Evolutionary conservation across 768 basidiomycete species (phyloP).

Genomic region (Lactifluus echinatus): DNA sequence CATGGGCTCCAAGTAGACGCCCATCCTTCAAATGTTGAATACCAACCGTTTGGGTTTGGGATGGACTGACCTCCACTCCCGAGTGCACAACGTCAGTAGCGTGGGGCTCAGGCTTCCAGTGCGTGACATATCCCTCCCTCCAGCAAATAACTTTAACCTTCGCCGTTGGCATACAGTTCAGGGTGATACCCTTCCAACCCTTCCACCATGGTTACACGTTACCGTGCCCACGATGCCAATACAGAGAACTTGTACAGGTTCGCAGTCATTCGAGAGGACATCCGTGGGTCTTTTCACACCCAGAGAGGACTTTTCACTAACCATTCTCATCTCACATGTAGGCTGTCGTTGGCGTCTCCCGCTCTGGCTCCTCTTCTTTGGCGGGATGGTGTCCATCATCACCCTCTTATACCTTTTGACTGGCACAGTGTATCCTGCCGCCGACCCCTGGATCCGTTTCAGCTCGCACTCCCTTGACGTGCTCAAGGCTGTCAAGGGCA

Average conservation of each 20-base stretch:
- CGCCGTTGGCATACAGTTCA: not conserved
- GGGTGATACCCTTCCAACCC: not conserved
- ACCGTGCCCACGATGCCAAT: not conserved
- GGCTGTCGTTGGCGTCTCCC: conserved; percentile 10
- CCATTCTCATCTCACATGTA: not conserved
- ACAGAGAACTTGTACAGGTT: not conserved
- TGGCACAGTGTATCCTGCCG: conserved; percentile 4
- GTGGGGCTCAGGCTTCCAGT: not conserved
- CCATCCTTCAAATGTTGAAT: too few relatives aligned
- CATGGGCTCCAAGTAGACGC: too few relatives aligned
- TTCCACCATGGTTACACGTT: not conserved
- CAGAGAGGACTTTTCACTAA: not conserved
- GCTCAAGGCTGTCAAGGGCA: not conserved
- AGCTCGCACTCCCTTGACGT: conserved; percentile 1
- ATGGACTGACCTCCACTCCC: too few relatives aligned
- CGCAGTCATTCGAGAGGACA: not conserved
- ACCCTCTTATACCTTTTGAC: conserved; percentile 12
- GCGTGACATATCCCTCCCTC: not conserved
- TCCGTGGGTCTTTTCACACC: not conserved
- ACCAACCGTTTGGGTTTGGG: too few relatives aligned
- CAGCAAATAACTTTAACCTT: not conserved
- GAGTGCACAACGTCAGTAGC: not conserved
- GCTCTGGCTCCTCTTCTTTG: conserved; percentile 13
- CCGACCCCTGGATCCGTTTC: conserved; percentile 1
- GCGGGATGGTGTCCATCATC: conserved; percentile 6